Evolutionary conservation across 2,329 filamentous ascomycete genomes (phyloP), one percentile per base, ranked within the genome.

Genomic region (Zymoseptoria crescenta): DNA sequence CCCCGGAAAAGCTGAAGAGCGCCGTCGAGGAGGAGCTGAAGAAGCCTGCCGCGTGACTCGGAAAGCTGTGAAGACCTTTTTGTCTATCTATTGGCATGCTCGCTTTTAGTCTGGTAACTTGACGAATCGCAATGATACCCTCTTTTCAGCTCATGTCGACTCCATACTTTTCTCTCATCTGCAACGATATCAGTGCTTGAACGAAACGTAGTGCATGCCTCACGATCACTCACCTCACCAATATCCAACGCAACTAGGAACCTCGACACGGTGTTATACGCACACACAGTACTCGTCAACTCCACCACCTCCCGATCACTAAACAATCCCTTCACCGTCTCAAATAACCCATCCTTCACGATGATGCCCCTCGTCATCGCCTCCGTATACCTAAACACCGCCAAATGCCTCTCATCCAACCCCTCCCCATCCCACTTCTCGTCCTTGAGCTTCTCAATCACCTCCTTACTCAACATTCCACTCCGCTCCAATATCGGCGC

Each of bases 211-310:
- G 16, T 16, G 16, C 13, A 4, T 45, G 13, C 35, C n/a, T 45
- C 35, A 16, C 16, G 13, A n/a, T 45, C 13, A 6, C 35, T 28
- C 10, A 52, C 24, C 51, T 28, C 29, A 52, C 51, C 77, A 10
- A 79, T 88, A 75, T 95, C 87, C 58, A 96, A 73, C 13, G 90
- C 90, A 20, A 95, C 89, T 65, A 95, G 73, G 67, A 95, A 92
- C 29, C 90, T 81, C 72, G 87, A 91, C 16, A 95, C 89, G 70
- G 88, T 92, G 72, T 95, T 95, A 72, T 95, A 95, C 51, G 51
- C 24, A 52, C 51, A 28, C 57, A 90, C 82, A 21, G 88, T 92
- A 30, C 87, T 84, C 51, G 88, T 92, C 63, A 94, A 81, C 77
- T 95, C 91, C 13, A 95, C 88, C 55, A 93, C 79, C 75, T 92